A percentile compares a stretch with the other conserved stretches of the same genome.
Conservation (phyloP, 352 stramenopile species). For the Phytophthora capsici region DNA sequence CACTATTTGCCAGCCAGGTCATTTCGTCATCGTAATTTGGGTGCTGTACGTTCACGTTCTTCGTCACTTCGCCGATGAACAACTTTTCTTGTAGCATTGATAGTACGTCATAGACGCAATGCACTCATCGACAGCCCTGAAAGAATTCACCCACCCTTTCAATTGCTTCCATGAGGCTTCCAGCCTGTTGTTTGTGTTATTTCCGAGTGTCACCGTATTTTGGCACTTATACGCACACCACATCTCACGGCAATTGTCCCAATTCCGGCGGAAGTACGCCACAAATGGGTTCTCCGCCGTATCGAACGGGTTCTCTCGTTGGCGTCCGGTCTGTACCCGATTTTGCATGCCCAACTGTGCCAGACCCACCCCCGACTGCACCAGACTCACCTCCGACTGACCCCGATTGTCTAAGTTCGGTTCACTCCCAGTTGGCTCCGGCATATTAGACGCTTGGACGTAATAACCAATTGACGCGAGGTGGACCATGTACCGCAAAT, state of each 20-base stretch:
- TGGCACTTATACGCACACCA: not conserved
- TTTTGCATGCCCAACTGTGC: constrained; percentile 25
- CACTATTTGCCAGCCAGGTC: not conserved
- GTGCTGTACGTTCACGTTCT: constrained; percentile 3
- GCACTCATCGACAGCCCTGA: not conserved
- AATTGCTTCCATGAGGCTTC: not conserved
- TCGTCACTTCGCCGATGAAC: not conserved
- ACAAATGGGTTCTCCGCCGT: not conserved
- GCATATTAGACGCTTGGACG: too few species aligned
- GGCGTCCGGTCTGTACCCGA: too few species aligned
- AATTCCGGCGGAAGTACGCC: not conserved
- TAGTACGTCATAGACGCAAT: constrained; percentile 15
- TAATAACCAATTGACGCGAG: constrained; percentile 11
- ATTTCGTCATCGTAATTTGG: constrained; percentile 5
- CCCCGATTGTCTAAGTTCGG: too few species aligned
- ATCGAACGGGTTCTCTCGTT: too few species aligned
- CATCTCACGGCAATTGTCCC: not conserved
- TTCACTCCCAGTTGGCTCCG: not conserved
- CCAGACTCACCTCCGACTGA: not conserved
- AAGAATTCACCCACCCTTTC: not conserved
- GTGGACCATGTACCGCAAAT: constrained; percentile 5
- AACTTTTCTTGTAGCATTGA: not conserved
- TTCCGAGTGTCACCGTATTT: not conserved
- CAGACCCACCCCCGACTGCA: constrained; percentile 18
- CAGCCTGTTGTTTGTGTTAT: not conserved